Base-by-base conservation (phyloP, 768 basidiomycete species). In the Kwoniella sp. region DNA sequence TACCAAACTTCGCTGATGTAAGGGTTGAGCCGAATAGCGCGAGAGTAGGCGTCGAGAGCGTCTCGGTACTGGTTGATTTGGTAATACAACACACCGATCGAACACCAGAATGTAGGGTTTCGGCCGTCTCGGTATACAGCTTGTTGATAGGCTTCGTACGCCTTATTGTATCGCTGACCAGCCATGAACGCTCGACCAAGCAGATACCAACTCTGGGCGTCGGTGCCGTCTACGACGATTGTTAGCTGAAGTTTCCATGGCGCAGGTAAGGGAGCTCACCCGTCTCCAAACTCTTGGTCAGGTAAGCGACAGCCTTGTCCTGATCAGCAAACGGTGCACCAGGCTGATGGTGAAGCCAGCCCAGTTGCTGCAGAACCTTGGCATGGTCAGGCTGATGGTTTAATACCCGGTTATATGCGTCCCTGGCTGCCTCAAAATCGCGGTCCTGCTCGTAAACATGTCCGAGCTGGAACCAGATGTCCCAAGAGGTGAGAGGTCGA, bases 391-490 rank as follows among this genome's bases (percentile, higher is more conserved):
- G 90, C 63, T 92, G 93, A 63, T 96, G 90, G 44, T 80, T 80
- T 3, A 98, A 85, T 17, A 99, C 95, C 17, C 90, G 86, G 66
- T 96, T 92, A 60, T 98, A 98, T 0, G 95, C 92, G 60, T 92
- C 89, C 63, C 90, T 88, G 2, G 95, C 93, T 39, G 82, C 84
- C 37, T 82, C 80, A 75, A 89, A 87, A 72, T 98, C 91, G 76
- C 90, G 87, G 75, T 93, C 89, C 70, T 95, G 92, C 75, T 98
- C 95, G 65, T 88, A 90, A 17, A 98, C 93, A 69, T 98, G 95
- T 2, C 95, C 95, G 56, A 99, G 95, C 77, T 99, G 95, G 83
- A 98, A 98, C 91, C 92, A 98, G 59, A 99, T 98, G 63, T 99
- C 95, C 50, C 90, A 88, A 63, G 92, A 88, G 14, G 92, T 93